Conservation (phyloP, 352 stramenopile species). For the Globisporangium heterothallicum region DNA sequence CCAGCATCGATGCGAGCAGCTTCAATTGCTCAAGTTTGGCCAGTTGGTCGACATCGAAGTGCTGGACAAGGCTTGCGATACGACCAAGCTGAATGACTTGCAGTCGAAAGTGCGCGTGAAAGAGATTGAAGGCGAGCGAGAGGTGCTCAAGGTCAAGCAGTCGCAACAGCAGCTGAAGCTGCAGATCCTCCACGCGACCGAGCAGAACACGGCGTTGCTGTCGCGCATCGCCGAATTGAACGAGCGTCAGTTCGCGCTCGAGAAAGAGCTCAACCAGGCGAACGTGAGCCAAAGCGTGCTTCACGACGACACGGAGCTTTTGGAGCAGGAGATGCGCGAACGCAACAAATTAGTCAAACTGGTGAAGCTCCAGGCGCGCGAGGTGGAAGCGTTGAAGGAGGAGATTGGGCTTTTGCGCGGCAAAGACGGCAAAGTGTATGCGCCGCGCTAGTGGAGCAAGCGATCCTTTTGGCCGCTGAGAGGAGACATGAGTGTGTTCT, state of each 20-base stretch:
- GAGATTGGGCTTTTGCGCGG: slow-evolving; percentile 83
- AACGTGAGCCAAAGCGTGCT: slow-evolving; percentile 35
- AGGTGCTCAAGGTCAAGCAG: slow-evolving; percentile 38
- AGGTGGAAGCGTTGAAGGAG: slow-evolving; percentile 89
- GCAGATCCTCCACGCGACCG: slow-evolving; percentile 71
- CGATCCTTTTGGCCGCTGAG: too few species aligned
- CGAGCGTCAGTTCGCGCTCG: slow-evolving; percentile 72
- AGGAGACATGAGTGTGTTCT: too few species aligned
- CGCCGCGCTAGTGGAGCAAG: slow-evolving; percentile 23
- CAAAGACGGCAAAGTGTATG: slow-evolving; percentile 80
- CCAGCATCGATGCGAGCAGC: slow-evolving; percentile 64
- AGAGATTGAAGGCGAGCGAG: slow-evolving; percentile 66
- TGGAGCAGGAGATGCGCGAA: slow-evolving; percentile 80
- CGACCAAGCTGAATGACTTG: slow-evolving; percentile 58
- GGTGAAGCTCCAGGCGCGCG: slow-evolving; percentile 88
- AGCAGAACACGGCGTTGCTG: slow-evolving; percentile 84
- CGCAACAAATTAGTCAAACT: slow-evolving; percentile 86
- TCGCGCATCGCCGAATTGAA: slow-evolving; percentile 70
- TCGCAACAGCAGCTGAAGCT: slow-evolving; percentile 58
- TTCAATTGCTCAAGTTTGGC: slow-evolving; percentile 80
- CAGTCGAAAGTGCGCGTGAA: slow-evolving; percentile 66
- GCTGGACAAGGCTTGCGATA: slow-evolving; percentile 84
- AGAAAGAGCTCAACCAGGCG: slow-evolving; percentile 80
- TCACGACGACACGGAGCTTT: slow-evolving; percentile 41
- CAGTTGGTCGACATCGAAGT: slow-evolving; percentile 82